Percentiles rank a stretch among this genome's conserved stretches.
Evolutionary conservation across 2,329 filamentous ascomycete genomes (phyloP).

Genomic region (Aspergillus pseudoglaucus): DNA sequence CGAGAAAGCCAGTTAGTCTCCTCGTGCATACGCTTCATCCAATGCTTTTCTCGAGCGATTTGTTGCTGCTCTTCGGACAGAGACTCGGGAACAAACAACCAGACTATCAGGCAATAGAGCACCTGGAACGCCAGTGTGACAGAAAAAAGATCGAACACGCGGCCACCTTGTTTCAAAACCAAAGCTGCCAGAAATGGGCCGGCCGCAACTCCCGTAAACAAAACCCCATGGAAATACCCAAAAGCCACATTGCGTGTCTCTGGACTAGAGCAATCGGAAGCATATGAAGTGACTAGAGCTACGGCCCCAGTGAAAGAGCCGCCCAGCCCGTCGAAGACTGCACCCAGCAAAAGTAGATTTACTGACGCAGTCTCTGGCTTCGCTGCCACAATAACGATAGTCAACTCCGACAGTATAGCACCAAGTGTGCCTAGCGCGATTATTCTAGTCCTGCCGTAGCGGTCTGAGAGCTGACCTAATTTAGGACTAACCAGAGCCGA

Average conservation of each 20-base stretch:
- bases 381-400: conserved; percentile 71
- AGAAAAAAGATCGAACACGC: conserved; percentile 78
- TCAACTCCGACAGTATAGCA: conserved; percentile 65
- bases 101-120: conserved; percentile 66
- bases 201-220: conserved; percentile 82
- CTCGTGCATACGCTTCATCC: conserved; percentile 29
- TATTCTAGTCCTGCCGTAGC: conserved; percentile 70
- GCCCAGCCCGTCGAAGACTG: conserved; percentile 71
- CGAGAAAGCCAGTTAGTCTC: conserved; percentile 25
- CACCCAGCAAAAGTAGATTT: conserved; percentile 70
- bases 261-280: conserved; percentile 78
- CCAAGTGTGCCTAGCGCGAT: conserved; percentile 68
- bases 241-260: conserved; percentile 75
- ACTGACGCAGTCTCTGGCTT: conserved; percentile 68
- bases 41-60: conserved; percentile 63
- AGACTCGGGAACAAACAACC: conserved; percentile 74
- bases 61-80: conserved; percentile 66
- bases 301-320: conserved; percentile 84
- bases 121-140: conserved; percentile 65
- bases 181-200: conserved; percentile 78
- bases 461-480: conserved; percentile 77
- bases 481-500: conserved; percentile 77
- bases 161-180: conserved; percentile 68
- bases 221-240: conserved; percentile 80
- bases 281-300: conserved; percentile 76